Conservation (phyloP, 331 rosid species). For the Phaseolus coccineus region DNA sequence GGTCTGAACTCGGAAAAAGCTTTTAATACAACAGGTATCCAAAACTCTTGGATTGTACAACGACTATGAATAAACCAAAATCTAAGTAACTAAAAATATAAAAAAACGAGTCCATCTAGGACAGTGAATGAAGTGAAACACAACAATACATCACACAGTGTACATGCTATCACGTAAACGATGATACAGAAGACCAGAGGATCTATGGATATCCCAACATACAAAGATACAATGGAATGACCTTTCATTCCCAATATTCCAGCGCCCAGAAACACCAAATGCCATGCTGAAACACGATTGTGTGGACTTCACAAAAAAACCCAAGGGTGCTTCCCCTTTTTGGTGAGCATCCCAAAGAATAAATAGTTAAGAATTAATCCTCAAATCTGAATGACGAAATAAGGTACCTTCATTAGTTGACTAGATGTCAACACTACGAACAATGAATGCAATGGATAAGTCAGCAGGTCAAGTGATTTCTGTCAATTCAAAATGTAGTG, state of each 20-base stretch:
- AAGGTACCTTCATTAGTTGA: slow-evolving; percentile 62
- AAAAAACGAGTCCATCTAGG: slow-evolving; percentile 31
- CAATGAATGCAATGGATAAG: slow-evolving; percentile 64
- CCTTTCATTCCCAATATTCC: slow-evolving; percentile 54
- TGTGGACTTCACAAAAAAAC: slow-evolving; percentile 46
- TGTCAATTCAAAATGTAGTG: slow-evolving; percentile 66
- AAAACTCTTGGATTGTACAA: slow-evolving; percentile 37
- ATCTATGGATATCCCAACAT: slow-evolving; percentile 44
- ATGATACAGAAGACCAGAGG: slow-evolving; percentile 49
- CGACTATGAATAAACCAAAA: slow-evolving; percentile 34
- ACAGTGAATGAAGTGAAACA: slow-evolving; percentile 43
- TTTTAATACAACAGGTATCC: slow-evolving; percentile 6
- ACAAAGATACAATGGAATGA: slow-evolving; percentile 51
- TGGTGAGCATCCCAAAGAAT: slow-evolving; percentile 59
- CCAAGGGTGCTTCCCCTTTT: slow-evolving; percentile 52
- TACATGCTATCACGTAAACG: slow-evolving; percentile 50
- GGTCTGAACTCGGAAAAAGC: slow-evolving; percentile 13
- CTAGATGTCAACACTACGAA: slow-evolving; percentile 68
- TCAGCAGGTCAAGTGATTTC: slow-evolving; percentile 72
- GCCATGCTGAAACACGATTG: slow-evolving; percentile 44
- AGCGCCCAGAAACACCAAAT: slow-evolving; percentile 47
- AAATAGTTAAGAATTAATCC: slow-evolving; percentile 56
- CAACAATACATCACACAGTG: slow-evolving; percentile 51
- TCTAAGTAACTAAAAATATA: slow-evolving; percentile 3
- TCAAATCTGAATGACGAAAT: slow-evolving; percentile 53